phyloP scores from a whole-genome alignment of 768 basidiomycete species.

The Pisolithus sp. region DNA sequence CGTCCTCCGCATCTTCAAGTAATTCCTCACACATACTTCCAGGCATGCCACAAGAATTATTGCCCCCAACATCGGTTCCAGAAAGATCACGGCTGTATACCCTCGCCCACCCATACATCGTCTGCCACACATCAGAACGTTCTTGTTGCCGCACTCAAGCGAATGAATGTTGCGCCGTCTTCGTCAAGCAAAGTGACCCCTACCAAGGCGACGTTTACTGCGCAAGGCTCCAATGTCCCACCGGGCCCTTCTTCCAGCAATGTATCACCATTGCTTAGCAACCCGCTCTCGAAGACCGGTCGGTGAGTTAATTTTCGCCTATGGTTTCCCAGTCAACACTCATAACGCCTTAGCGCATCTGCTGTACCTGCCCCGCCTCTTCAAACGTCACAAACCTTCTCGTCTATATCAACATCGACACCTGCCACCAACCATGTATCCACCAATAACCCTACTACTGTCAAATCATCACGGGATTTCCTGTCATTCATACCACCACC shows the following conservation, averaged over 20 bases:
- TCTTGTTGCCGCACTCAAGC: neutral
- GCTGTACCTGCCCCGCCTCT: conserved; percentile 13
- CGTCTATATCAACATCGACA: conserved; percentile 13
- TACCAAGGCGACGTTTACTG: conserved; percentile 1
- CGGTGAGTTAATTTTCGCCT: conserved; percentile 47
- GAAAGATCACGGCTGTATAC: conserved; percentile 55
- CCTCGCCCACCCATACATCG: conserved; percentile 9
- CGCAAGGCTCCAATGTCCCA: neutral
- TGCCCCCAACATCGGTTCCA: conserved; percentile 80
- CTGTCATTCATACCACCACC: conserved; percentile 59
- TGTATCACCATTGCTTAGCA: neutral
- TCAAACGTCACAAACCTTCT: conserved; percentile 9
- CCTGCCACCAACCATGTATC: conserved; percentile 19
- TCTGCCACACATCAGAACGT: conserved; percentile 7
- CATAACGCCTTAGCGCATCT: conserved; percentile 55
- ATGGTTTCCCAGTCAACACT: conserved; percentile 43
- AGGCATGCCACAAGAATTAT: conserved; percentile 70
- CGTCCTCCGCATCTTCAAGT: conserved; percentile 11
- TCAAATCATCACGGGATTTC: conserved; percentile 28
- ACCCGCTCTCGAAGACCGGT: conserved; percentile 34
- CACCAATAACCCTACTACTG: conserved; percentile 27
- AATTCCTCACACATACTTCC: neutral
- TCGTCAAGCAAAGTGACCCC: neutral
- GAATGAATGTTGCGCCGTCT: neutral
- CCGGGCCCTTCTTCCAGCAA: neutral